phyloP scores from a whole-genome alignment of 805 yeast genomes.

The Wickerhamiella spandovensis region DNA sequence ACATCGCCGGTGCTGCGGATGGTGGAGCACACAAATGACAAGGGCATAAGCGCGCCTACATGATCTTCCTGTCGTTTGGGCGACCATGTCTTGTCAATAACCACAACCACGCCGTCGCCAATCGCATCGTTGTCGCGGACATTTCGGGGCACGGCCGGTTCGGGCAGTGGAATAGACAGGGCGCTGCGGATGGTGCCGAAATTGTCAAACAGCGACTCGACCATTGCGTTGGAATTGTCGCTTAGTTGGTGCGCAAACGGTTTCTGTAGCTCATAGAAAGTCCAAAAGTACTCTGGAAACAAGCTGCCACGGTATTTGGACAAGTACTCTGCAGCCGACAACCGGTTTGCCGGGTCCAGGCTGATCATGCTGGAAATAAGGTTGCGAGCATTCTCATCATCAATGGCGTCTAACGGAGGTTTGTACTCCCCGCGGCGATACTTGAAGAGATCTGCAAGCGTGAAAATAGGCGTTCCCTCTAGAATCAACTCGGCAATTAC shows the following conservation, averaged over 20 bases:
- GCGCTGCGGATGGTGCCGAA: slow-evolving; percentile 6
- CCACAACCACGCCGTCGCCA: neutral
- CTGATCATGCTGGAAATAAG: slow-evolving; percentile 52
- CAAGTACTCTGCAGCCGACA: slow-evolving; percentile 41
- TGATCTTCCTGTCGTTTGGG: slow-evolving; percentile 1
- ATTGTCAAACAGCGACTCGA: slow-evolving; percentile 34
- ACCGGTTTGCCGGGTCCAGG: slow-evolving; percentile 48
- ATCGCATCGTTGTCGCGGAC: neutral
- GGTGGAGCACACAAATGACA: slow-evolving; percentile 46
- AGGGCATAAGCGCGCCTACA: slow-evolving; percentile 40
- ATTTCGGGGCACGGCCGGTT: neutral
- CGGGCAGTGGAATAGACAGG: neutral
- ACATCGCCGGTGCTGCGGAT: slow-evolving; percentile 49
- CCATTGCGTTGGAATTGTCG: slow-evolving; percentile 40
- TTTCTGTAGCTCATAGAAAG: slow-evolving; percentile 26
- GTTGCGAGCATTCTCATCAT: slow-evolving; percentile 41
- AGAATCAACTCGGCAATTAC: slow-evolving; percentile 77
- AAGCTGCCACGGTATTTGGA: slow-evolving; percentile 33
- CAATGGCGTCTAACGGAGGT: slow-evolving; percentile 49
- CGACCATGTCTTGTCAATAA: slow-evolving; percentile 1
- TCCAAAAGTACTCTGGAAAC: slow-evolving; percentile 58
- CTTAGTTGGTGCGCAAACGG: slow-evolving; percentile 10
- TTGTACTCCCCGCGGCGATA: slow-evolving; percentile 55
- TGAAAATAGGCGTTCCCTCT: slow-evolving; percentile 79
- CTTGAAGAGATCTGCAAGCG: slow-evolving; percentile 75